Evolutionary conservation across 371 early-diverging fungal genomes (phyloP), one percentile per base, ranked within the genome.

Genomic region (Circinella minor): DNA sequence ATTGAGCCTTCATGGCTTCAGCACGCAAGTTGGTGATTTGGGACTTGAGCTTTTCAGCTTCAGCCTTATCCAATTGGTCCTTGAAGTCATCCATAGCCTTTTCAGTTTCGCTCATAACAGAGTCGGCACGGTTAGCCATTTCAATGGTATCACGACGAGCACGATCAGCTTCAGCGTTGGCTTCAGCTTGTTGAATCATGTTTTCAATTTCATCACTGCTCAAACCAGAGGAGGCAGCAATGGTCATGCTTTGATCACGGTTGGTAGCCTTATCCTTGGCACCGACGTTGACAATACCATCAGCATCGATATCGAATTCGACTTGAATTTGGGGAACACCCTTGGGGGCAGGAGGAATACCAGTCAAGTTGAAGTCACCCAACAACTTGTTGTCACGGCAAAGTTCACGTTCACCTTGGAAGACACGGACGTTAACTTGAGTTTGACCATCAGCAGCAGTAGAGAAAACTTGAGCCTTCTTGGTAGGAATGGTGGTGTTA

Each of bases 381-480:
- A 99, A 86, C 48, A 96, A 85, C 86, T 98, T 98, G 91, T 99
- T 99, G 88, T 99, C 97, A 65, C 91, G 89, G 63, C 94, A 95
- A 48, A 99, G 88, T 79, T 97, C 95, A 86, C 99, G 94, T 88
- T 99, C 99, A 73, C 99, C 99, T 84, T 99, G 99, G 92, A 92
- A 99, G 48, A 99, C 97, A 80, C 91, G 93, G 78, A 99, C 97
- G 71, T 96, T 94, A 66, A 99, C 99, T 68, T 95, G 94, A 37
- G 97, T 97, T 84, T 99, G 99, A 36, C 97, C 97, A 82, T 99
- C 99, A 63, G 99, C 98, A 13, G 99, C 98, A 20, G 99, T 99
- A 66, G 99, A 98, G 92, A 99, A 99, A 65, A 93, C 91, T 82
- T 99, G 98, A n/a, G 96, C 92, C 86, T 98, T 98, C 88, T 98